Base-by-base conservation (phyloP, 306 rosid species). In the Cucurbita maxima region DNA sequence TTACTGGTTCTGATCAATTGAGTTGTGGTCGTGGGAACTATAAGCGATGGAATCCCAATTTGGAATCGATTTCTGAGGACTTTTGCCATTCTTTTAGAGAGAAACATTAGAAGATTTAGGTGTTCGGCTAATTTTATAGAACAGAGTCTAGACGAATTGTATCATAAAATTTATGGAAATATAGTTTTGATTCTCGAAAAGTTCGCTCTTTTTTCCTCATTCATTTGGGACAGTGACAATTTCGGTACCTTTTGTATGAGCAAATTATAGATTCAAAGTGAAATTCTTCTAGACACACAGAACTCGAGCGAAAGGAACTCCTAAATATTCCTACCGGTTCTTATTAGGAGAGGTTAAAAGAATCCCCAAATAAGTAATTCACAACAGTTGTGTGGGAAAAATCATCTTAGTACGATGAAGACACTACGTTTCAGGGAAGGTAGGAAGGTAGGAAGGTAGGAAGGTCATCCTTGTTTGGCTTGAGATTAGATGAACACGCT, bases 31-130 rank as follows among this genome's bases (percentile, higher is more conserved):
- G 77, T 15, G 73, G 56, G 11, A 78, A 22, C 25, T 38, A 70
- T 19, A 44, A 70, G 45, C 85, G 88, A 6, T 89, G 96, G 96
- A 85, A 77, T 72, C 96, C 92, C 50, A 88, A 55, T 48, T 71
- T 89, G 71, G 88, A 87, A 25, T 72, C 96, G 12, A 85, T 89
- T 72, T 55, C 10, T 2, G 87, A 86, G 79, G 59, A 61, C 9
- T 74, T 71, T 38, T 43, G 41, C 41, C 51, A 4, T 53, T 75
- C 3, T 9, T 58, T 22, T 55, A 54, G 75, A 25, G 43, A 57
- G 38, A 51, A 18, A 60, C 58, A 72, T 51, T 38, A 54, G 75
- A 52, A 6, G 34, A 53, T 70, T 72, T 12, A 30, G 38, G 56
- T 8, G 56, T 11, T 71, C 6, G n/a, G 38, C 20, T 41, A 45